Conservation (phyloP, 1,284 basidiomycete species). For the Schizophyllum amplum region DNA sequence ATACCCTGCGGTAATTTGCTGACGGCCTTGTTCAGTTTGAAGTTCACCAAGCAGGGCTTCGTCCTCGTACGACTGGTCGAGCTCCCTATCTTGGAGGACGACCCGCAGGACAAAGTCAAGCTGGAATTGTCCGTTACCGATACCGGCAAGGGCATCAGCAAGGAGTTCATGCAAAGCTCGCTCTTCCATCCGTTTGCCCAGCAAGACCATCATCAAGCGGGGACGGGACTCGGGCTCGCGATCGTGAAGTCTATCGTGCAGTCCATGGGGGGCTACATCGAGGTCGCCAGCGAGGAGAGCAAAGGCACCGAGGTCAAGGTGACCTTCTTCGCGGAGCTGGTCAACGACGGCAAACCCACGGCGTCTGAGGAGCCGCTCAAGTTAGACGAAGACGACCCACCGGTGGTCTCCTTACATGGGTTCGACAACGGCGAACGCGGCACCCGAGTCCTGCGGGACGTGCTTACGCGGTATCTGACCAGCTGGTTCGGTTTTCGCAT, state of each 20-base stretch:
- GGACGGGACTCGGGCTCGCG: conserved; percentile 92
- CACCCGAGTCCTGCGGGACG: conserved; percentile 55
- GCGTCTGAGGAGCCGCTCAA: conserved; percentile 30
- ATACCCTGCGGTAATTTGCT: conserved; percentile 17
- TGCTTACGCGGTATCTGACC: conserved; percentile 60
- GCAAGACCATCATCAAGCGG: conserved; percentile 85
- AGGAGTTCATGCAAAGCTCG: conserved; percentile 46
- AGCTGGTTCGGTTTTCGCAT: conserved; percentile 68
- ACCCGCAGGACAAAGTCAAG: conserved; percentile 52
- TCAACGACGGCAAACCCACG: conserved; percentile 31
- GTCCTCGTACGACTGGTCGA: conserved; percentile 83
- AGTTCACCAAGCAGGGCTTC: conserved; percentile 59
- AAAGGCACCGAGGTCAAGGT: conserved; percentile 92
- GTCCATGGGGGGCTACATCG: conserved; percentile 83
- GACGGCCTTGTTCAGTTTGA: neutral
- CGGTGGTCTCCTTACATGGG: conserved; percentile 64
- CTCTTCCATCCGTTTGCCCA: conserved; percentile 97
- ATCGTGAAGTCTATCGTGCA: conserved; percentile 93
- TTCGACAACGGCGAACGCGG: conserved; percentile 69
- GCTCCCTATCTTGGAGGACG: conserved; percentile 46
- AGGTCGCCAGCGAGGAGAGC: conserved; percentile 83
- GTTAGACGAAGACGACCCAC: conserved; percentile 27
- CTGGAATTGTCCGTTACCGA: conserved; percentile 85
- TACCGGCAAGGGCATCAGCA: conserved; percentile 60
- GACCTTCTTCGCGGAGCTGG: conserved; percentile 70